Base-by-base conservation (phyloP, 768 basidiomycete species). In the Tricholoma saponaceum region DNA sequence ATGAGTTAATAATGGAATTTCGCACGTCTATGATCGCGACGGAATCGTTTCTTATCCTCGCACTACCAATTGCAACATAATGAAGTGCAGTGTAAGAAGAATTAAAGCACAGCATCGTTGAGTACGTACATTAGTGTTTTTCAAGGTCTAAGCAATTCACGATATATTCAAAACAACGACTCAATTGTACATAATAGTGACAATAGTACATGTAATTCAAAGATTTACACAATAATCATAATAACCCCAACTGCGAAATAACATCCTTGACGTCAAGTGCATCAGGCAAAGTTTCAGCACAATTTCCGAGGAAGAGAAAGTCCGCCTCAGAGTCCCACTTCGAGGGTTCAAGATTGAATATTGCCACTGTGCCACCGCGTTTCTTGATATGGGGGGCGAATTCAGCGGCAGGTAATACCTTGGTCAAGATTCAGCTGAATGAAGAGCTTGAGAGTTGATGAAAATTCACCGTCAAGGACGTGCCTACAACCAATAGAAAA, bases 251-350 rank as follows among this genome's bases (percentile, higher is more conserved):
- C 44, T 47, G 44, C 25, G 8, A 14, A 1, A 59, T 59, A 32
- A 64, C 60, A 28, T 60, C 52, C 33, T 53, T 32, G 9, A 71
- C 53, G 9, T 67, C 73, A 2, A 80, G 62, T n/a, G 70, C 74
- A 26, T 70, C 61, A 3, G 77, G 74, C 20, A 83, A 64, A 1
- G 71, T 76, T 22, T 67, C 66, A 50, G 81, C 80, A 61, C 80
- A 81, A 16, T 76, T 73, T 0, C 81, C 79, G 5, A 80, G 58
- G 62, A 83, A 79, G 25, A 81, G 56, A 58, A 75, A 83, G 62
- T 82, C 79, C 0, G 79, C 75, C 0, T 75, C 64, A 12, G 71
- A 66, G 51, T 78, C 77, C 13, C 75, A 72, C 3, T 58, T 63
- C 9, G 66, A 67, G 30, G 62, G 62, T 20, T 73, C 70, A 2